Percentiles rank a stretch among this genome's conserved stretches.
These are phyloP conservation scores for Mrakiaceae sp. DNA, from an alignment of 1,284 basidiomycete species.

Conservation along the genomic window DNA sequence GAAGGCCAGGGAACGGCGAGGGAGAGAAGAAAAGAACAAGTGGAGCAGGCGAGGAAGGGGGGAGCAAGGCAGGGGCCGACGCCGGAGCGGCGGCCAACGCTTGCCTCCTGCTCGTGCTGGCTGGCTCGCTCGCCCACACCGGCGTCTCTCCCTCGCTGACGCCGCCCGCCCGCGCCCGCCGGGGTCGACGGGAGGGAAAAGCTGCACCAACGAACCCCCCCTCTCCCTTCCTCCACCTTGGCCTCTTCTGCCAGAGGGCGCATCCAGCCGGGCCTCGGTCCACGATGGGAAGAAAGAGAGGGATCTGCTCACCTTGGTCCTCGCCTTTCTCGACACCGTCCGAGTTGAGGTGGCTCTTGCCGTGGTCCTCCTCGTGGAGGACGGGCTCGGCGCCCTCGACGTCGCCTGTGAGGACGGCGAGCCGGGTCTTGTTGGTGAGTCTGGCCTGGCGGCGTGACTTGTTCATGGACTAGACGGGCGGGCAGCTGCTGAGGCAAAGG, in stretches of 20 bases:
- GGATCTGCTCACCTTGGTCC: slow-evolving; percentile 12
- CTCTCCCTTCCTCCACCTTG: not conserved
- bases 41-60: not conserved
- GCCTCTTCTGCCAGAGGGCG: not conserved
- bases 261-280: not conserved
- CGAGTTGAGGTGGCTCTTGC: slow-evolving; percentile 11
- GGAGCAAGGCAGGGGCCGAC: not conserved
- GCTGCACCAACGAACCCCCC: not conserved
- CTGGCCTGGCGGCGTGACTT: slow-evolving; percentile 5
- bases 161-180: too few species aligned
- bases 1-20: not conserved
- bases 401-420: slow-evolving; percentile 10
- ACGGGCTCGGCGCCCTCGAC: slow-evolving; percentile 12
- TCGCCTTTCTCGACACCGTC: slow-evolving; percentile 18
- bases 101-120: too few species aligned
- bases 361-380: slow-evolving; percentile 8
- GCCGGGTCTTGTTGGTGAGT: slow-evolving; percentile 15
- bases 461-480: too few species aligned
- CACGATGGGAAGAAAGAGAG: not conserved
- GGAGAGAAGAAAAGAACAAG: not conserved
- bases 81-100: not conserved
- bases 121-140: too few species aligned
- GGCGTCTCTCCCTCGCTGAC: not conserved
- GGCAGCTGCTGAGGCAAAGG: too few species aligned
- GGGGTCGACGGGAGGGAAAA: not conserved